These are phyloP conservation scores for Didymella pinodella DNA, from an alignment of 2,329 filamentous ascomycete genomes.

Conservation along the genomic window DNA sequence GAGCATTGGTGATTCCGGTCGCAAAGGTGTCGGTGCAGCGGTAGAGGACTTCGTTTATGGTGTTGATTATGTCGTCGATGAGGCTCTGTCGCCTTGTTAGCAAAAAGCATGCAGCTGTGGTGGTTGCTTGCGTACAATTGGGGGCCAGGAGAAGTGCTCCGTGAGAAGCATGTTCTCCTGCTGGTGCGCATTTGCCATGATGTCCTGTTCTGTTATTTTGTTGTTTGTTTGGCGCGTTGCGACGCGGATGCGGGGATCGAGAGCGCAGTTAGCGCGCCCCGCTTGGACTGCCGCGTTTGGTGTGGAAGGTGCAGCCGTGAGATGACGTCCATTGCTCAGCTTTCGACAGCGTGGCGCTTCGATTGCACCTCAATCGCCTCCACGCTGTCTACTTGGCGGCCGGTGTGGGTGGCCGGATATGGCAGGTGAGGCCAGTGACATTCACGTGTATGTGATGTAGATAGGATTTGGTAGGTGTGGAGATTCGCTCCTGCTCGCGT, in stretches of 20 bases:
- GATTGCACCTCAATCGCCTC: not conserved
- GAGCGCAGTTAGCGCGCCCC: slow-evolving; percentile 9
- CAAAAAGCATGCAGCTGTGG: not conserved
- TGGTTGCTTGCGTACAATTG: slow-evolving; percentile 66
- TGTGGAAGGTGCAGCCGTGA: not conserved
- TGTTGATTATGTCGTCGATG: slow-evolving; percentile 98
- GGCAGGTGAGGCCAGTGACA: not conserved
- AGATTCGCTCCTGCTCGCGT: not conserved
- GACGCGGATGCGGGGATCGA: slow-evolving; percentile 23
- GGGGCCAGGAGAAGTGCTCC: slow-evolving; percentile 95
- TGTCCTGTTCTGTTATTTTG: not conserved
- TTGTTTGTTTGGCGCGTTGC: slow-evolving; percentile 25
- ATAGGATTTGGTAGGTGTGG: not conserved
- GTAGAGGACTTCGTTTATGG: slow-evolving; percentile 91
- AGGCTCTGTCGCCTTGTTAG: slow-evolving; percentile 54
- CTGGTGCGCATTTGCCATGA: slow-evolving; percentile 56
- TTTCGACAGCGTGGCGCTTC: not conserved
- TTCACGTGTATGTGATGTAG: not conserved
- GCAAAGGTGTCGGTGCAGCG: slow-evolving; percentile 89
- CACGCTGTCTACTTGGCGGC: not conserved
- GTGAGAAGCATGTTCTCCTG: slow-evolving; percentile 74
- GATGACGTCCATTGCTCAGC: slow-evolving; percentile 6
- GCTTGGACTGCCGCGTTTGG: not conserved
- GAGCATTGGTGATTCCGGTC: slow-evolving; percentile 75
- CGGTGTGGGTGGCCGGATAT: not conserved